Conservation (phyloP, 2,329 filamentous ascomycete genomes). For the Uncinocarpus reesii region DNA sequence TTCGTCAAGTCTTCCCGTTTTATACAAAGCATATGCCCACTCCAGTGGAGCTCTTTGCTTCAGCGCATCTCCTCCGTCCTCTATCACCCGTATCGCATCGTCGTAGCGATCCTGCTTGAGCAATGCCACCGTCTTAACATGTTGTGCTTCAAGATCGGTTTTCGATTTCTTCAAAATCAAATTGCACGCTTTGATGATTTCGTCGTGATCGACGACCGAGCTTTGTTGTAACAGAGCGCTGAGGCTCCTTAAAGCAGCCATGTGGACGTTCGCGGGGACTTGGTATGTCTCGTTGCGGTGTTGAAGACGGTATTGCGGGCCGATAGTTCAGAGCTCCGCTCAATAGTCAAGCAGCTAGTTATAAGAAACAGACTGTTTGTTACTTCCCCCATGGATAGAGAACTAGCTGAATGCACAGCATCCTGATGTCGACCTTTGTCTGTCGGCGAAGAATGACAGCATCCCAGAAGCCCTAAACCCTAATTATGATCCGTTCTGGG, state of each 20-base stretch:
- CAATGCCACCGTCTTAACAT: constrained; percentile 50
- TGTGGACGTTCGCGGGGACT: too few relatives aligned
- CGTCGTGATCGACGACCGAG: constrained; percentile 52
- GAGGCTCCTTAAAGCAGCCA: constrained; percentile 39
- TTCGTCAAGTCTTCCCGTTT: constrained; percentile 45
- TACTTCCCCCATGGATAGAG: background rate
- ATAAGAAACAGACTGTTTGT: too few relatives aligned
- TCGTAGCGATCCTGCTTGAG: constrained; percentile 55
- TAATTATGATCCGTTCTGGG: constrained; percentile 1
- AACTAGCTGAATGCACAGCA: background rate
- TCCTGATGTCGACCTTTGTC: background rate
- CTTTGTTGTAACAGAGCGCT: constrained; percentile 47
- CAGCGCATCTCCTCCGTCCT: constrained; percentile 44
- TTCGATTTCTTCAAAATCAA: constrained; percentile 48
- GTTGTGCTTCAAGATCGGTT: constrained; percentile 46
- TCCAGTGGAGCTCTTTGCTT: constrained; percentile 49
- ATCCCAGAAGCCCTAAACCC: constrained; percentile 11
- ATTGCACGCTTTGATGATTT: constrained; percentile 50
- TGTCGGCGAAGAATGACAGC: constrained; percentile 4
- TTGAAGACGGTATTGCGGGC: too few relatives aligned
- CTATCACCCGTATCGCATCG: constrained; percentile 48
- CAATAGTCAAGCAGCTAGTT: background rate
- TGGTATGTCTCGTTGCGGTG: too few relatives aligned
- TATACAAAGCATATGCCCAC: constrained; percentile 55
- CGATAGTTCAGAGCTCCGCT: too few relatives aligned